phyloP scores from a whole-genome alignment of 805 yeast genomes.

The Komagataella kurtzmanii region DNA sequence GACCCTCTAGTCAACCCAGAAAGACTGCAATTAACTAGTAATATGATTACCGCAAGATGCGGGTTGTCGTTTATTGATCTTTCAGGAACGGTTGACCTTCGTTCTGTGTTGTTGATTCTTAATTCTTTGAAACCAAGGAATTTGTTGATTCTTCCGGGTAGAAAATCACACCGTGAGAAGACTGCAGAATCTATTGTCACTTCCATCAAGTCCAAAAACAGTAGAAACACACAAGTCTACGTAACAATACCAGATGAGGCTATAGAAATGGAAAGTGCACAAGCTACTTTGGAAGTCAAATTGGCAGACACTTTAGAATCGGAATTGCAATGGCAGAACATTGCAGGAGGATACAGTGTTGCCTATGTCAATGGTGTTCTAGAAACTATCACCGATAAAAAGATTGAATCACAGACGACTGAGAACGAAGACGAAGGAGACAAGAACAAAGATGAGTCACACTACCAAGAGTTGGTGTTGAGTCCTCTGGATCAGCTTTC shows the following conservation, averaged over 20 bases:
- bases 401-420: not conserved
- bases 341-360: slow-evolving; percentile 68
- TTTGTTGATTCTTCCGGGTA: slow-evolving; percentile 31
- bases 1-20: slow-evolving; percentile 42
- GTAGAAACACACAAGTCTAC: not conserved
- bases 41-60: slow-evolving; percentile 44
- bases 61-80: slow-evolving; percentile 67
- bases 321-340: slow-evolving; percentile 69
- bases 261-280: slow-evolving; percentile 32
- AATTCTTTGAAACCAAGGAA: slow-evolving; percentile 71
- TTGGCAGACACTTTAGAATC: slow-evolving; percentile 51
- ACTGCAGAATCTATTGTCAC: not conserved
- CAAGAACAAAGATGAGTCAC: not conserved
- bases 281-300: slow-evolving; percentile 43
- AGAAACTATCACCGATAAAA: slow-evolving; percentile 2
- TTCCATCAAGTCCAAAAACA: not conserved
- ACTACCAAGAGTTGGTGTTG: slow-evolving; percentile 5
- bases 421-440: slow-evolving; percentile 1
- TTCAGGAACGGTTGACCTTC: slow-evolving; percentile 70
- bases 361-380: slow-evolving; percentile 73
- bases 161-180: slow-evolving; percentile 4
- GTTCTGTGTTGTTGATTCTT: slow-evolving; percentile 68
- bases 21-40: slow-evolving; percentile 20
- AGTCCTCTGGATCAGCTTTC: slow-evolving; percentile 3
- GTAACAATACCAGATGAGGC: not conserved